Conservation (phyloP, 2,329 filamentous ascomycete genomes). For the Colletotrichum chlorophyti region DNA sequence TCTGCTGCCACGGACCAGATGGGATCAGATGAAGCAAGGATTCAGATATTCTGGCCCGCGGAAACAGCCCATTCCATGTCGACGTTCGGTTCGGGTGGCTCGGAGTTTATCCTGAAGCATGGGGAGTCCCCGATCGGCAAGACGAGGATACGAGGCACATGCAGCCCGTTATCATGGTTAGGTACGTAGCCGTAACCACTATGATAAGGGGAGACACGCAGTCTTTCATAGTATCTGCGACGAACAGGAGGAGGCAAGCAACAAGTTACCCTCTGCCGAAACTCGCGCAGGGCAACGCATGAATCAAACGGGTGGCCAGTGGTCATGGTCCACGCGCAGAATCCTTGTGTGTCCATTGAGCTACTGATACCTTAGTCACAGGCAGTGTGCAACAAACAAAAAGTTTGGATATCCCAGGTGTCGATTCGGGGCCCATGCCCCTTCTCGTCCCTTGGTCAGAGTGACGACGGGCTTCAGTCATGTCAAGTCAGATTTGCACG, state of each 20-base stretch:
- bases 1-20: constrained; percentile 2
- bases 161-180: background rate
- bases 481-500: no score
- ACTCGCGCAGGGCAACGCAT: constrained; percentile 14
- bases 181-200: background rate
- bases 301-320: constrained; percentile 13
- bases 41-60: no score
- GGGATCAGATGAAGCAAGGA: background rate
- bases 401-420: no score
- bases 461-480: no score
- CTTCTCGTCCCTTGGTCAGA: no score
- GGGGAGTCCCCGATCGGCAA: constrained; percentile 8
- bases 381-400: no score
- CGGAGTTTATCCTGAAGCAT: no score
- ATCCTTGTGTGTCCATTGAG: no score
- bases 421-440: no score
- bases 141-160: no score
- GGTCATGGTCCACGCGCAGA: constrained; percentile 16
- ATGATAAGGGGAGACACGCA: constrained; percentile 20
- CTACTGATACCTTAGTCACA: background rate
- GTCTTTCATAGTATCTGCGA: constrained; percentile 19
- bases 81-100: no score
- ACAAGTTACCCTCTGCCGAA: constrained; percentile 8
- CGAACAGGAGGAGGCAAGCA: constrained; percentile 7
- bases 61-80: no score